Evolutionary conservation across 2,329 filamentous ascomycete genomes (phyloP), one percentile per base, ranked within the genome.

Genomic region (Penicillium sp.): DNA sequence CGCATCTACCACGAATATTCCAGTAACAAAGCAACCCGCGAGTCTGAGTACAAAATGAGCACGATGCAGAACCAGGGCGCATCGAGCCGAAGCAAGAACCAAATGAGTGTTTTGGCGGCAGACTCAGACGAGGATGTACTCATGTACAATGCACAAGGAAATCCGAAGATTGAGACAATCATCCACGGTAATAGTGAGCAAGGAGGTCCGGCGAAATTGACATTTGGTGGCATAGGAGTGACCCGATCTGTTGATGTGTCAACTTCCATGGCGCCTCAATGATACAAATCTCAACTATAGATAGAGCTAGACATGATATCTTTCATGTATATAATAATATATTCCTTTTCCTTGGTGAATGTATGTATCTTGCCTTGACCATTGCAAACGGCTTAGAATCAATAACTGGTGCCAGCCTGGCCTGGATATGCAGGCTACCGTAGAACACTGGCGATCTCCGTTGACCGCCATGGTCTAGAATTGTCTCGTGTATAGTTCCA

Each of bases 1-100:
- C 68, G 66, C 22, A 70, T 75, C 58, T 63, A 71, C 46, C 71
- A 59, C 43, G 67, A 70, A 58, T 68, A 66, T 57, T 65, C 66
- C 18, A 65, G 55, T 53, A 62, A 62, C 40, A 66, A 64, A 50
- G 56, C 49, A 11, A 61, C 65, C 6, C 31, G 50, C 14, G 46
- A 55, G n/a, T 67, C 65, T 2, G 49, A 61, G 2, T 61, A 66
- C 50, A 64, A 67, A 50, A 45, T 68, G 31, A 62, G 61, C 44
- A 61, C 60, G 5, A 50, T 61, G n/a, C 60, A 48, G 24, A 60
- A 55, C 34, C 55, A 61, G 24, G 60, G 52, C 39, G 56, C 47
- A 14, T 55, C 42, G 8, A 54, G 62, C 24, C 57, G 55, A 20
- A 62, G 59, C 60, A 54, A 46, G 14, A 53, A 56, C 14, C 59